Base-by-base conservation (phyloP, 805 yeast species). In the Lipomyces starkeyi region DNA sequence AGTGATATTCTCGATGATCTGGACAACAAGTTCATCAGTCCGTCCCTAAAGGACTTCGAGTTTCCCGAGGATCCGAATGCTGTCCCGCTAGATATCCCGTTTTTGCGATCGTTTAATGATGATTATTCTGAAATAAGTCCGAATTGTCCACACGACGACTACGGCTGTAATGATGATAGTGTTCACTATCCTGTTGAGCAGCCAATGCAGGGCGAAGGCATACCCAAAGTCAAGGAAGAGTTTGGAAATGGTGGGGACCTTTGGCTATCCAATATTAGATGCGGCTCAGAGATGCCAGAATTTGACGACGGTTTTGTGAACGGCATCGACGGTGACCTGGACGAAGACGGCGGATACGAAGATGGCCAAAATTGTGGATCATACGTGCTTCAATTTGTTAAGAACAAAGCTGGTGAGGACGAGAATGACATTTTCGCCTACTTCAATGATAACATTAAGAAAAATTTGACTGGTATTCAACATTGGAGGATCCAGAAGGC, bases 401-500 rank as follows among this genome's bases (percentile, higher is more conserved):
- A 29, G 25, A 14, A 29, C 17, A 74, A 64, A 22, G 70, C 66
- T 20, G 43, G 7, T 43, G 70, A 29, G 25, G 74, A 69, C 20
- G 75, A 68, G 3, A 66, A 66, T 9, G 77, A 70, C 73, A 79
- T 91, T 55, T 86, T 91, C 85, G 89, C 93, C 2, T 90, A 91
- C 76, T 92, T 92, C 78, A 97, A 93, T 76, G 87, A 87, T 63
- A 83, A 87, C 25, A 82, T 91, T 78, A 85, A 83, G 66, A 80
- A 83, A 40, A 90, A 87, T 76, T 93, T 98, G 97, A 85, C 96
- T 35, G 98, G 98, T 8, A 90, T 65, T 7, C 94, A 91, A 71
- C 96, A 91, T 78, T 94, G 98, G 98, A 90, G 90, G 78, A 89
- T 94, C 11, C 81, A 84, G 55, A 84, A 86, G 14, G 77, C 89